A percentile compares a stretch with the other conserved stretches of the same genome.
phyloP scores from a whole-genome alignment of 2,329 filamentous ascomycete genomes.

The Pseudocercospora musae region DNA sequence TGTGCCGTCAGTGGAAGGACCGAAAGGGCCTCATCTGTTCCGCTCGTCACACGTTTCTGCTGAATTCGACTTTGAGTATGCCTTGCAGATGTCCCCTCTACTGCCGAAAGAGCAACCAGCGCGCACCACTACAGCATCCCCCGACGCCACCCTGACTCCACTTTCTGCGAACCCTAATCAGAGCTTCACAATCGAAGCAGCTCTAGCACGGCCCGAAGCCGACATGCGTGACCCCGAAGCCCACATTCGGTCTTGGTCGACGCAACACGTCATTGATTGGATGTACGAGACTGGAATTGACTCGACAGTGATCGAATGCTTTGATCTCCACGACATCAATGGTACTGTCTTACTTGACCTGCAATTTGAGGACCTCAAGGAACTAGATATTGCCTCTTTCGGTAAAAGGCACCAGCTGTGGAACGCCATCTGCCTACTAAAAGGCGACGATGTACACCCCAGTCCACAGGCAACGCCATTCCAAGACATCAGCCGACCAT shows the following conservation, averaged over 20 bases:
- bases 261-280: constrained; percentile 76
- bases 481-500: constrained; percentile 47
- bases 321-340: constrained; percentile 88
- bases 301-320: constrained; percentile 71
- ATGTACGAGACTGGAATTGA: constrained; percentile 85
- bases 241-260: constrained; percentile 62
- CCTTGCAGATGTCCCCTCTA: constrained; percentile 69
- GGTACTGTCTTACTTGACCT: constrained; percentile 84
- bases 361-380: constrained; percentile 82
- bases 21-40: constrained; percentile 83
- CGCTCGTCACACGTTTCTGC: constrained; percentile 62
- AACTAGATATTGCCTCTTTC: constrained; percentile 77
- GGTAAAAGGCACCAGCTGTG: constrained; percentile 76
- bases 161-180: constrained; percentile 19
- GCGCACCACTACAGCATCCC: constrained; percentile 43
- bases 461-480: constrained; percentile 48
- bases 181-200: constrained; percentile 31
- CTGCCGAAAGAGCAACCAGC: constrained; percentile 59
- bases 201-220: constrained; percentile 12
- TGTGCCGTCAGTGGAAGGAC: constrained; percentile 70
- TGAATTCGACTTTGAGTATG: constrained; percentile 50
- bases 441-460: constrained; percentile 43
- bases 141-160: constrained; percentile 33
- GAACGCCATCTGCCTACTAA: constrained; percentile 71
- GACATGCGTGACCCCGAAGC: constrained; percentile 19